These are phyloP conservation scores for Pelargonium exstipulatum DNA, from an alignment of 441 rosid genomes.

Conservation along the genomic window DNA sequence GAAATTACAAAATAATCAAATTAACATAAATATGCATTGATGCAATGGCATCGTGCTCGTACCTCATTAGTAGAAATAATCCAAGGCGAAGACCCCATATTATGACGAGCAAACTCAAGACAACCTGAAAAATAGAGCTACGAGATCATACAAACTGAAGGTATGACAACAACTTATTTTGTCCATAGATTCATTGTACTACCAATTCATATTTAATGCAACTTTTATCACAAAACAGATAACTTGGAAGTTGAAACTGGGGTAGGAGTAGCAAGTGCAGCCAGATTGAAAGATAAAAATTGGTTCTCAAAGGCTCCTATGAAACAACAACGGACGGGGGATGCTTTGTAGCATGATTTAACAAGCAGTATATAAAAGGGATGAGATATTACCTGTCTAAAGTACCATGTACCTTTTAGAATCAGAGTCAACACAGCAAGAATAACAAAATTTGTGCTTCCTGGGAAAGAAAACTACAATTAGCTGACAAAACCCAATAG, in stretches of 20 bases:
- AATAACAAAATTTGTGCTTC: conserved; percentile 78
- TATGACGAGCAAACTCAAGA: conserved; percentile 59
- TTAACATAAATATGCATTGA: background rate
- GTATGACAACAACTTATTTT: background rate
- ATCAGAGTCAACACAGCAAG: conserved; percentile 70
- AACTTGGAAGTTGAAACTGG: background rate
- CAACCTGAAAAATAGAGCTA: conserved; percentile 40
- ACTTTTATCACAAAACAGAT: background rate
- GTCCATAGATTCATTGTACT: background rate
- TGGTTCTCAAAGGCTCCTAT: background rate
- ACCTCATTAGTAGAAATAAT: conserved; percentile 84
- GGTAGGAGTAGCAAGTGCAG: background rate
- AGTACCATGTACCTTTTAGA: conserved; percentile 70
- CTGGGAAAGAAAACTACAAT: conserved; percentile 29
- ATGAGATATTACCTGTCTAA: conserved; percentile 58
- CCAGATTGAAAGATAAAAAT: background rate
- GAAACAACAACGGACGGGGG: background rate
- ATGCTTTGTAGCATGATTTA: background rate
- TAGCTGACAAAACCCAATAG: background rate
- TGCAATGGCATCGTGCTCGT: conserved; percentile 12
- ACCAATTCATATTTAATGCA: background rate
- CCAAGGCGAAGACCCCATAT: conserved; percentile 85
- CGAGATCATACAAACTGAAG: conserved; percentile 15
- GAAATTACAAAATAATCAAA: background rate
- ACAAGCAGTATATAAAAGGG: background rate